Evolutionary conservation across 495 filamentous ascomycete species (phyloP).

Genomic region (Pseudevernia furfuracea): DNA sequence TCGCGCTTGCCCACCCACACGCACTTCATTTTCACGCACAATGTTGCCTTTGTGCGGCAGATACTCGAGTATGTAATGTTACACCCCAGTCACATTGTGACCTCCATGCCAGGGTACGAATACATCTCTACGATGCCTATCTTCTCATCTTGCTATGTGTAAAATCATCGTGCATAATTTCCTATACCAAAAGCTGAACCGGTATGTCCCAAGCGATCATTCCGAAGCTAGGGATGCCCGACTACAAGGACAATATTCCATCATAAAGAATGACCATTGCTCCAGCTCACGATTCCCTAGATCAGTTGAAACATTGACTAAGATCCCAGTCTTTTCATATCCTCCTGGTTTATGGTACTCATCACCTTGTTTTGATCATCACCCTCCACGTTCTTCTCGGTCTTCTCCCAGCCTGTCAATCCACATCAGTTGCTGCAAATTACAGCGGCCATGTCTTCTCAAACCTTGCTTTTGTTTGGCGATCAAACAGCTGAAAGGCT

Average conservation of each 20-base stretch:
- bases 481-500: conserved; percentile 25
- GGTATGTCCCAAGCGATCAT: neutral
- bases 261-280: neutral
- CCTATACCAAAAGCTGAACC: too few relatives aligned
- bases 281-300: neutral
- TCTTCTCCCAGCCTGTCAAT: neutral
- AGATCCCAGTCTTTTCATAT: neutral
- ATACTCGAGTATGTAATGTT: too few relatives aligned
- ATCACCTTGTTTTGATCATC: neutral
- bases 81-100: too few relatives aligned
- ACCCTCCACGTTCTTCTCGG: neutral
- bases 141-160: too few relatives aligned
- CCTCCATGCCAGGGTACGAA: too few relatives aligned
- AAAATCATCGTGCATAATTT: too few relatives aligned
- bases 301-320: neutral
- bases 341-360: neutral
- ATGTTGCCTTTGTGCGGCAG: too few relatives aligned
- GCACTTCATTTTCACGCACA: too few relatives aligned
- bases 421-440: neutral
- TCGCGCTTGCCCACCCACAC: too few relatives aligned
- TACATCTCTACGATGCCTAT: too few relatives aligned
- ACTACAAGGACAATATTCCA: neutral
- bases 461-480: conserved; percentile 18
- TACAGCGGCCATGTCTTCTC: conserved; percentile 9
- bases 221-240: neutral